These are phyloP conservation scores for Bolboschoenus planiculmis DNA, from an alignment of 176 grass and related monocot genomes.

Conservation along the genomic window DNA sequence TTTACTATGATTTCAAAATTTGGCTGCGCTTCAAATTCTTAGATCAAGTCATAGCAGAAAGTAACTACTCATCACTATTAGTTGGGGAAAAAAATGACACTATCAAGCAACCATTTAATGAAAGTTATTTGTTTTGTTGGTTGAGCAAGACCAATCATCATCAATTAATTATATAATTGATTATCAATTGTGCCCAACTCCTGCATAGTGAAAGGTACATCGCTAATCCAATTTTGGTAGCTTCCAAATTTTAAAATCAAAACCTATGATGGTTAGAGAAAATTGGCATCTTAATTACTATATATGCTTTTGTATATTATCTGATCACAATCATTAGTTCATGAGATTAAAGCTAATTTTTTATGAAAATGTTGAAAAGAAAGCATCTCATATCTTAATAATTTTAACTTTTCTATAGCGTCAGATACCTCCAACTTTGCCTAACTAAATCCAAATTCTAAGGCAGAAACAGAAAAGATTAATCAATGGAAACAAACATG, in stretches of 20 bases:
- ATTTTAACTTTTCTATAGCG: too few species aligned
- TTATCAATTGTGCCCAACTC: not conserved
- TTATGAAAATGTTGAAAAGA: not conserved
- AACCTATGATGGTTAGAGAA: not conserved
- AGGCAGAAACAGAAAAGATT: not conserved
- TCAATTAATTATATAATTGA: not conserved
- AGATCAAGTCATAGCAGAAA: not conserved
- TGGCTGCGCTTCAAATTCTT: not conserved
- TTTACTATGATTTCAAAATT: not conserved
- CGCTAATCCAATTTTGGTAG: not conserved
- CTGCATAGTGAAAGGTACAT: not conserved
- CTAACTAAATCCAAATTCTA: not conserved
- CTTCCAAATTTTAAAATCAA: not conserved
- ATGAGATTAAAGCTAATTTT: not conserved
- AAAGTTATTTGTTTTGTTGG: constrained; percentile 10
- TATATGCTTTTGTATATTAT: not conserved
- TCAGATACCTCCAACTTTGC: not conserved
- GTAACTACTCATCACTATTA: not conserved
- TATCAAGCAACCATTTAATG: not conserved
- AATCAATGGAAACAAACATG: not conserved
- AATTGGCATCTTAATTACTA: not conserved
- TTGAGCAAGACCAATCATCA: constrained; percentile 18
- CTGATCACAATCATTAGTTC: not conserved
- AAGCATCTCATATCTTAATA: not conserved
- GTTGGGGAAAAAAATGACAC: not conserved